These are phyloP conservation scores for Eutrema yunnanense DNA, from an alignment of 345 rosid genomes.

Conservation along the genomic window DNA sequence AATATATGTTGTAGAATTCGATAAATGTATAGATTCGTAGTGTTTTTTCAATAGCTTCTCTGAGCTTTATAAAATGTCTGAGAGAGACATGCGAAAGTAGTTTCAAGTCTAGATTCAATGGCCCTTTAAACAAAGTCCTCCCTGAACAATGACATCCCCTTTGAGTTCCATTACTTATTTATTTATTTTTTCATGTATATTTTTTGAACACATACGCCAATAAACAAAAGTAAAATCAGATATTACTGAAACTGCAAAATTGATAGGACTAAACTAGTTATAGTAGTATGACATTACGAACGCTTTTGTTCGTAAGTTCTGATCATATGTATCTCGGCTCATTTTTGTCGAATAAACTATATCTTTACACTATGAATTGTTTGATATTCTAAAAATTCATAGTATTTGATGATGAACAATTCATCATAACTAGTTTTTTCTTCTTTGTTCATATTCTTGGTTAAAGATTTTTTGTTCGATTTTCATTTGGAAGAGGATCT, in stretches of 20 bases:
- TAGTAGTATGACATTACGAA: not conserved
- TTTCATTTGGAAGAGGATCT: too few relatives aligned
- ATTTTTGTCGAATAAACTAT: not conserved
- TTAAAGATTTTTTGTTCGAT: too few relatives aligned
- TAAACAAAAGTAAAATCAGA: not conserved
- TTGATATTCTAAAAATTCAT: not conserved
- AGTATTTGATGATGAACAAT: not conserved
- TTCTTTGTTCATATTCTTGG: not conserved
- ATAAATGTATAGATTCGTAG: not conserved
- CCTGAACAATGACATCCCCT: conserved; percentile 22
- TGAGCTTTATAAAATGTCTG: conserved; percentile 3
- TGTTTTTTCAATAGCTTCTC: not conserved
- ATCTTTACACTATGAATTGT: not conserved
- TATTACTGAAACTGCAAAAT: not conserved
- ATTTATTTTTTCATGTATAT: not conserved
- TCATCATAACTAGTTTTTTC: not conserved
- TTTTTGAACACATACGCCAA: not conserved
- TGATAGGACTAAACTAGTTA: not conserved
- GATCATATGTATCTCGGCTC: not conserved
- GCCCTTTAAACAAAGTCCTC: conserved; percentile 26
- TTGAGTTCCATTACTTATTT: not conserved
- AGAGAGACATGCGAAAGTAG: conserved; percentile 13
- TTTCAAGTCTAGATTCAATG: conserved; percentile 29
- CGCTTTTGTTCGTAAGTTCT: not conserved
- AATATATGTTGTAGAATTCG: not conserved